phyloP scores from a whole-genome alignment of 371 early-diverging fungal genomes.

The Mycotypha africana region DNA sequence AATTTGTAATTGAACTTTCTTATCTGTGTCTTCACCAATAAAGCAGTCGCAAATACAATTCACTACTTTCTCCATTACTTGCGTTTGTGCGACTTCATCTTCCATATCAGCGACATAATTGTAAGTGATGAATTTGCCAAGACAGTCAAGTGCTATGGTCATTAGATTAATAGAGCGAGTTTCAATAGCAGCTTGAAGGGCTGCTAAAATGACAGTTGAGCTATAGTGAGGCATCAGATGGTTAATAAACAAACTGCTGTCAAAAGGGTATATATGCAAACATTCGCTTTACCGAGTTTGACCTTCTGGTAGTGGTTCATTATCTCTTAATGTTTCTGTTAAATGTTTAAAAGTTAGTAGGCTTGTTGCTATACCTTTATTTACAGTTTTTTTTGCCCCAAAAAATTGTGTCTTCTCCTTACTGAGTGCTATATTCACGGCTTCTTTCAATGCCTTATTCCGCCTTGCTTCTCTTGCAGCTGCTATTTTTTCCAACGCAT shows the following conservation, averaged over 20 bases:
- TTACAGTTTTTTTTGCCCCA: neutral
- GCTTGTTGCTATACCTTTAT: neutral
- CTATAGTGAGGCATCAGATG: too few relatives aligned
- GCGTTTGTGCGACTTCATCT: slow-evolving; percentile 35
- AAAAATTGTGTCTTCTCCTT: too few relatives aligned
- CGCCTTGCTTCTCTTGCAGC: slow-evolving; percentile 45
- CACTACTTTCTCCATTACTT: slow-evolving; percentile 52
- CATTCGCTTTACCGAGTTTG: slow-evolving; percentile 32
- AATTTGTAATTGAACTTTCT: slow-evolving; percentile 70
- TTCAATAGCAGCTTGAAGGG: slow-evolving; percentile 55
- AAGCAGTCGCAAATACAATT: slow-evolving; percentile 54
- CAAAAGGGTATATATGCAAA: neutral
- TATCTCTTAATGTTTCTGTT: slow-evolving; percentile 31
- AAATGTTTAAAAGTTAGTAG: neutral
- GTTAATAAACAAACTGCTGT: too few relatives aligned
- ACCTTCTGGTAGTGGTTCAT: slow-evolving; percentile 37
- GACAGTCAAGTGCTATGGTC: slow-evolving; percentile 60
- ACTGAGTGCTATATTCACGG: slow-evolving; percentile 38
- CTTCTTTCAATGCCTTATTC: slow-evolving; percentile 50
- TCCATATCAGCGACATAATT: slow-evolving; percentile 57
- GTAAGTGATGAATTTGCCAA: slow-evolving; percentile 74
- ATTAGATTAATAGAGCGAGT: slow-evolving; percentile 50
- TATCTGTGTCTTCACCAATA: slow-evolving; percentile 70
- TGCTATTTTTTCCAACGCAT: slow-evolving; percentile 61
- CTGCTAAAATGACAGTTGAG: slow-evolving; percentile 49